Percentiles rank a stretch among this genome's conserved stretches.
phyloP scores from a whole-genome alignment of 2,329 filamentous ascomycete genomes.

The Pestalotiopsis sp. region DNA sequence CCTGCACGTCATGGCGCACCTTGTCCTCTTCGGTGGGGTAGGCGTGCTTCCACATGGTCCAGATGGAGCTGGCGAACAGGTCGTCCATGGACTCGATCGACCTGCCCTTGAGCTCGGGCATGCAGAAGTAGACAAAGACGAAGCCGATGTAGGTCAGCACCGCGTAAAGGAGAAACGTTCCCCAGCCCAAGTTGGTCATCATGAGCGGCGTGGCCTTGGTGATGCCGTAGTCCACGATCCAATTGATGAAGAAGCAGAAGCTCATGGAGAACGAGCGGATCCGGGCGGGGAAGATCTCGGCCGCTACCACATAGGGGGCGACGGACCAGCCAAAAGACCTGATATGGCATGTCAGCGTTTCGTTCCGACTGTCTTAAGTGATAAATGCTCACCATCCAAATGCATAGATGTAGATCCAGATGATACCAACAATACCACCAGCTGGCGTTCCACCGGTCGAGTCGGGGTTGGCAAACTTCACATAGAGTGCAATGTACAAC shows the following conservation, averaged over 20 bases:
- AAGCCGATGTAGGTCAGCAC: conserved; percentile 36
- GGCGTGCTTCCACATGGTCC: conserved; percentile 41
- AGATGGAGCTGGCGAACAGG: conserved; percentile 42
- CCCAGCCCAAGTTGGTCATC: conserved; percentile 37
- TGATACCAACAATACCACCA: conserved; percentile 41
- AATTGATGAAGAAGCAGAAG: conserved; percentile 32
- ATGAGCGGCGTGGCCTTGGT: conserved; percentile 34
- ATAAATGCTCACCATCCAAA: conserved; percentile 26
- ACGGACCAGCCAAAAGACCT: conserved; percentile 28
- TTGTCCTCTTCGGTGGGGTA: conserved; percentile 38
- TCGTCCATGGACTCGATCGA: conserved; percentile 51
- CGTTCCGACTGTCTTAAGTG: conserved; percentile 4
- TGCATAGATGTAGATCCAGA: conserved; percentile 34
- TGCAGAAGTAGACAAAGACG: conserved; percentile 46
- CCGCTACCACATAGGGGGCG: conserved; percentile 27
- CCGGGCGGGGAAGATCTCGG: conserved; percentile 34
- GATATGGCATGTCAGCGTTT: background rate
- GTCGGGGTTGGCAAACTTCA: conserved; percentile 35
- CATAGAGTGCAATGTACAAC: conserved; percentile 34
- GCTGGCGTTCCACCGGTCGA: conserved; percentile 33
- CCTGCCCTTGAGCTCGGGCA: conserved; percentile 51
- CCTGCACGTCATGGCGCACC: conserved; percentile 30
- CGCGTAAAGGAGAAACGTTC: conserved; percentile 36
- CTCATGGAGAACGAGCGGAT: conserved; percentile 32
- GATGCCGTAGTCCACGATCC: conserved; percentile 33